Conservation (phyloP, 2,329 filamentous ascomycete species). For the Colletotrichum sp. region DNA sequence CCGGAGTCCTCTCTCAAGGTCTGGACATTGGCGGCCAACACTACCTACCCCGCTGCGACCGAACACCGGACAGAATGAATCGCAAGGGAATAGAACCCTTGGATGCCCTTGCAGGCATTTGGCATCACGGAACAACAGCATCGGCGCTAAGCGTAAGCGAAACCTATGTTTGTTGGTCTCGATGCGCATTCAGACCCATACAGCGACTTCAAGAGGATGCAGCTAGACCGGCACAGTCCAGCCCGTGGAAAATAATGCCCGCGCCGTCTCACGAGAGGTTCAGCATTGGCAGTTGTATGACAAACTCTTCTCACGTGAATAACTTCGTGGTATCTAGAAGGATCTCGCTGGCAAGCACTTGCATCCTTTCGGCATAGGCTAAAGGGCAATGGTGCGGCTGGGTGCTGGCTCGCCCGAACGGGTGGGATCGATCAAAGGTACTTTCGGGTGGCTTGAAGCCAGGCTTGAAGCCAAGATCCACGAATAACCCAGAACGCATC, state of each 20-base stretch:
- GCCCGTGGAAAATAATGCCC: not conserved
- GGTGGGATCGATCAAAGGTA: not conserved
- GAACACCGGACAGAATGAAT: not conserved
- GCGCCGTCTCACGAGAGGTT: not conserved
- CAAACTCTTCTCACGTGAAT: not conserved
- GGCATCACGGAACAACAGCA: not conserved
- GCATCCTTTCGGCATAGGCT: not conserved
- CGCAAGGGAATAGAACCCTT: not conserved
- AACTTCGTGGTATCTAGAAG: not conserved
- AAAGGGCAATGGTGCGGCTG: not conserved
- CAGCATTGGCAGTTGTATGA: not conserved
- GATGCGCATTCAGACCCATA: not conserved
- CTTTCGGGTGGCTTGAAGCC: not conserved
- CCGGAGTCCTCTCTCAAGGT: slow-evolving; percentile 20
- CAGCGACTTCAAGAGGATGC: not conserved
- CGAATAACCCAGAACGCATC: not conserved
- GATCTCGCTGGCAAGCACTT: not conserved
- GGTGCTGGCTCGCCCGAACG: not conserved
- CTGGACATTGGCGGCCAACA: slow-evolving; percentile 6
- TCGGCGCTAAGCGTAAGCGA: not conserved
- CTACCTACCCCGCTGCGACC: not conserved
- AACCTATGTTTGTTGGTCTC: not conserved
- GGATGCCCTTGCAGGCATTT: not conserved
- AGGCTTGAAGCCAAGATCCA: not conserved
- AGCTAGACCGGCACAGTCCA: not conserved